A percentile compares a stretch with the other conserved stretches of the same genome.
phyloP scores from a whole-genome alignment of 2,329 filamentous ascomycete genomes.

The Neoscytalidium dimidiatum region DNA sequence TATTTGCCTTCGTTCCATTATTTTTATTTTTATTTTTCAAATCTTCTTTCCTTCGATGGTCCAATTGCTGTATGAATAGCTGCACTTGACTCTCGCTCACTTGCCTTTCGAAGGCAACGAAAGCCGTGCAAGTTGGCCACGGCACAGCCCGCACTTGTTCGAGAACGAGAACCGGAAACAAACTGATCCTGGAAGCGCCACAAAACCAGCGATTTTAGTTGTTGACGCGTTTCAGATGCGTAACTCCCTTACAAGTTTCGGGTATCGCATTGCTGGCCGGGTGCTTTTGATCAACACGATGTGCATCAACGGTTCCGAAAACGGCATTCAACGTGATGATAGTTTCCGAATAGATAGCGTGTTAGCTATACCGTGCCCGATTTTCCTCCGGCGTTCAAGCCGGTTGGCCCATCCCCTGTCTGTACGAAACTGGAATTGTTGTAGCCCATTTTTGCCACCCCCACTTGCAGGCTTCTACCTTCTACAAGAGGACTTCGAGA shows the following conservation, averaged over 20 bases:
- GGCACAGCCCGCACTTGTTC: too few relatives aligned
- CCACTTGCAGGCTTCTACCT: neutral
- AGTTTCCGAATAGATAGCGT: neutral
- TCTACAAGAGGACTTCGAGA: neutral
- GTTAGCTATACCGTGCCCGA: neutral
- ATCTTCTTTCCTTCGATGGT: too few relatives aligned
- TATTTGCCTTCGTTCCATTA: too few relatives aligned
- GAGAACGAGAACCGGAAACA: too few relatives aligned
- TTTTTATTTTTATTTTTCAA: too few relatives aligned
- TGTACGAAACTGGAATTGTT: neutral
- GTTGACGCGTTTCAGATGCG: neutral
- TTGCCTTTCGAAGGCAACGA: too few relatives aligned
- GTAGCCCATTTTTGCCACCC: neutral
- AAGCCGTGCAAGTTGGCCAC: too few relatives aligned
- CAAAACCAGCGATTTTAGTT: too few relatives aligned
- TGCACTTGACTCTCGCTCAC: too few relatives aligned
- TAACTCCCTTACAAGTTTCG: neutral
- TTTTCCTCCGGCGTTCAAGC: neutral
- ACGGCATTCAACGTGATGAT: neutral
- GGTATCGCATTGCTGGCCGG: neutral
- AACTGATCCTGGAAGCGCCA: too few relatives aligned
- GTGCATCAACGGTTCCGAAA: neutral
- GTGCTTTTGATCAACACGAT: neutral
- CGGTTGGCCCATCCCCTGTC: neutral
- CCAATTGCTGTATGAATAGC: too few relatives aligned